These are phyloP conservation scores for Mentha longifolia DNA, from an alignment of 257 asterid species.

Conservation along the genomic window DNA sequence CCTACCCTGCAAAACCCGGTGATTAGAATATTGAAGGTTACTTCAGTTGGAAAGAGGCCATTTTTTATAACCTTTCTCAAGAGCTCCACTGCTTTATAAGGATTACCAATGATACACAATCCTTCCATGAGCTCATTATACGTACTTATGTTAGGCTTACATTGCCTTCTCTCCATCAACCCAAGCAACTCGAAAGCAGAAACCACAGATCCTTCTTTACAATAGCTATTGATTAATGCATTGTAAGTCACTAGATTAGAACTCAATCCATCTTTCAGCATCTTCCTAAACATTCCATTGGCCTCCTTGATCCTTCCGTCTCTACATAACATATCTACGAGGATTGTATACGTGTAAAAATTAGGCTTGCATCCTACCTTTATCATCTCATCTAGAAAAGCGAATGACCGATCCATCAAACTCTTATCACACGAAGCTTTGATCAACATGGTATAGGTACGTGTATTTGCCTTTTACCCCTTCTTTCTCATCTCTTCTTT, in stretches of 20 bases:
- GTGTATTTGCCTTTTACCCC: slow-evolving; percentile 41
- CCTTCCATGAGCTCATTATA: slow-evolving; percentile 58
- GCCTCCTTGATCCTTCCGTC: slow-evolving; percentile 52
- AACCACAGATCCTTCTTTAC: slow-evolving; percentile 51
- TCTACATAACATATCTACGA: slow-evolving; percentile 45
- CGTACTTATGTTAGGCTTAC: slow-evolving; percentile 53
- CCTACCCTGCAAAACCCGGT: slow-evolving; percentile 45
- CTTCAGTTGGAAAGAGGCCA: slow-evolving; percentile 44
- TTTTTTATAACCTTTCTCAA: slow-evolving; percentile 38
- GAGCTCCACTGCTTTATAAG: slow-evolving; percentile 45
- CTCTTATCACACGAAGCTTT: slow-evolving; percentile 49
- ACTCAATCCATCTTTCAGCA: slow-evolving; percentile 42
- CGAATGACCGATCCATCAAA: slow-evolving; percentile 35
- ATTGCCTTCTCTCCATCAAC: slow-evolving; percentile 47
- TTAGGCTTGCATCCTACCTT: slow-evolving; percentile 47
- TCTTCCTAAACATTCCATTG: slow-evolving; percentile 48
- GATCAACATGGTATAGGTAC: slow-evolving; percentile 50
- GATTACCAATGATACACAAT: slow-evolving; percentile 43
- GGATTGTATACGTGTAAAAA: slow-evolving; percentile 49
- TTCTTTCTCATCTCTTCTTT: slow-evolving; percentile 49
- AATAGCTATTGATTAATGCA: slow-evolving; percentile 50
- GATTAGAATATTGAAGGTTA: slow-evolving; percentile 49
- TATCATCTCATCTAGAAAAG: slow-evolving; percentile 49
- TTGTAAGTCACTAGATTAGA: slow-evolving; percentile 48
- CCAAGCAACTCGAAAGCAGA: slow-evolving; percentile 58